These are phyloP conservation scores for Vaccinium corymbosum DNA, from an alignment of 148 eudicot genomes.

Conservation along the genomic window DNA sequence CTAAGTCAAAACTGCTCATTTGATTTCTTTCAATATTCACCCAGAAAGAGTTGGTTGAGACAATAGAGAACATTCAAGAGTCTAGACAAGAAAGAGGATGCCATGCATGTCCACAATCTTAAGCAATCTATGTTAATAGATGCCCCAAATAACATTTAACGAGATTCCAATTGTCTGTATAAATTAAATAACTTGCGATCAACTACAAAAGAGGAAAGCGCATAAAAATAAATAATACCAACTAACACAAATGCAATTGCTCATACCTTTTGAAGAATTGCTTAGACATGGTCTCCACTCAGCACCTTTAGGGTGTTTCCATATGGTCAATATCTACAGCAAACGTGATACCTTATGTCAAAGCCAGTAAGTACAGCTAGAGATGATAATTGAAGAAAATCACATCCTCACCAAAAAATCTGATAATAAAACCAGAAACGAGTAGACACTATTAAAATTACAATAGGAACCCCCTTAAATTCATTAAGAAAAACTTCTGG, in stretches of 20 bases:
- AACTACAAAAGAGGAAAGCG: not conserved
- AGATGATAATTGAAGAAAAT: slow-evolving; percentile 1
- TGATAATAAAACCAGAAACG: not conserved
- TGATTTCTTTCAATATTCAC: not conserved
- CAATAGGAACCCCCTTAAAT: too few relatives aligned
- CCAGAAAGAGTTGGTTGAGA: not conserved
- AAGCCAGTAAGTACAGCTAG: slow-evolving; percentile 1
- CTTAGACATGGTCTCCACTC: slow-evolving; percentile 91
- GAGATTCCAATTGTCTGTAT: not conserved
- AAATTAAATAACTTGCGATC: not conserved
- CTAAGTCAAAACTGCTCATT: not conserved
- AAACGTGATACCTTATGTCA: slow-evolving; percentile 18
- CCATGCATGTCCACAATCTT: not conserved
- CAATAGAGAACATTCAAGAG: not conserved
- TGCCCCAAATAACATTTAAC: not conserved
- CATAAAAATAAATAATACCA: not conserved
- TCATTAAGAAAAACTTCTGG: not conserved
- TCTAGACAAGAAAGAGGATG: not conserved
- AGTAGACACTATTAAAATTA: not conserved
- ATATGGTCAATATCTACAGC: slow-evolving; percentile 77
- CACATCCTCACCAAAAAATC: not conserved
- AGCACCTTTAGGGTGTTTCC: slow-evolving; percentile 89
- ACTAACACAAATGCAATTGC: slow-evolving; percentile 1
- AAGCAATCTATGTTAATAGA: slow-evolving; percentile 5
- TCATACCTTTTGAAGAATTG: slow-evolving; percentile 71